Conservation (phyloP, 352 stramenopile genomes). For the Phytophthora sansomeana region DNA sequence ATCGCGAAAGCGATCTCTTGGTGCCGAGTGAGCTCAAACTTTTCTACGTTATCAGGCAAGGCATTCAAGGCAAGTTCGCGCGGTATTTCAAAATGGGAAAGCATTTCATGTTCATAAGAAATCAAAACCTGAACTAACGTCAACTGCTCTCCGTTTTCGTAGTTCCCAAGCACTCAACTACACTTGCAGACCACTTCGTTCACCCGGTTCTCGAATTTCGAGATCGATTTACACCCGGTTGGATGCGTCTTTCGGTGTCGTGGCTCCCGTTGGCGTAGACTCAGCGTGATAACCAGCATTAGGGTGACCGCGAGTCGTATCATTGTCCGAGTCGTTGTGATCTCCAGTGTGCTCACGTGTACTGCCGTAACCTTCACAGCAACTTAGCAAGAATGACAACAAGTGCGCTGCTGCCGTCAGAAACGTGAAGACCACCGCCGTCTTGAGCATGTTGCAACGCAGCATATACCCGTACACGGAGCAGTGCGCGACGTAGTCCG, state of each 20-base stretch:
- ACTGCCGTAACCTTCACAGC: slow-evolving; percentile 44
- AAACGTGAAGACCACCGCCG: slow-evolving; percentile 73
- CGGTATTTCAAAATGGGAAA: slow-evolving; percentile 4
- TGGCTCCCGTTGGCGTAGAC: slow-evolving; percentile 30
- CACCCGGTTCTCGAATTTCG: neutral
- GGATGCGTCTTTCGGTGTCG: slow-evolving; percentile 34
- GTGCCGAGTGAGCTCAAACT: too few relatives aligned
- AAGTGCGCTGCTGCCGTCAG: slow-evolving; percentile 64
- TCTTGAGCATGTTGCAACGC: slow-evolving; percentile 58
- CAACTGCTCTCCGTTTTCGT: neutral
- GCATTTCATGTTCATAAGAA: slow-evolving; percentile 13
- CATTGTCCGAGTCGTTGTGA: slow-evolving; percentile 21
- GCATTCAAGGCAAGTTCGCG: neutral
- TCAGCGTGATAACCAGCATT: slow-evolving; percentile 33
- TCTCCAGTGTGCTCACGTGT: slow-evolving; percentile 5
- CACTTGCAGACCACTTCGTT: neutral
- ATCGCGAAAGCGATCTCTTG: too few relatives aligned
- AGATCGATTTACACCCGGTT: slow-evolving; percentile 37
- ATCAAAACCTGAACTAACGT: slow-evolving; percentile 10
- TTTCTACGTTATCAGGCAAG: too few relatives aligned
- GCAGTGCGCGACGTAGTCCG: slow-evolving; percentile 73
- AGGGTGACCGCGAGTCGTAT: slow-evolving; percentile 10
- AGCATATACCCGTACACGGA: slow-evolving; percentile 76
- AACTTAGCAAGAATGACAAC: slow-evolving; percentile 55
- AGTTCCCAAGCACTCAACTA: neutral